These are phyloP conservation scores for Scheffersomyces illinoinensis DNA, from an alignment of 1,139 yeast species.

Conservation along the genomic window DNA sequence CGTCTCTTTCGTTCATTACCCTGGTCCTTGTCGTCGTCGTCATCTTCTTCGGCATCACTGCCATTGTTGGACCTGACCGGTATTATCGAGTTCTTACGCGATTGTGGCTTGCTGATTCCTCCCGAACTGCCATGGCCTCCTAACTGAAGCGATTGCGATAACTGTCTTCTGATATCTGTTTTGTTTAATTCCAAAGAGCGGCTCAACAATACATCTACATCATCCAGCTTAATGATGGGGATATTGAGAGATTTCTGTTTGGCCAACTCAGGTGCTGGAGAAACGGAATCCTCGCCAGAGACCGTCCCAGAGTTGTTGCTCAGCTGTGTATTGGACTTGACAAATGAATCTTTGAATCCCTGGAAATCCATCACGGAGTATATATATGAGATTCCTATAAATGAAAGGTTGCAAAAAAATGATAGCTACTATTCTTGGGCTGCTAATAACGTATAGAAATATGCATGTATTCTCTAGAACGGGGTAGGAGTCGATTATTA, in stretches of 20 bases:
- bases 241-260: constrained; percentile 22
- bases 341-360: constrained; percentile 24
- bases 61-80: constrained; percentile 29
- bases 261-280: constrained; percentile 16
- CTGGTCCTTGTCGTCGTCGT: constrained; percentile 36
- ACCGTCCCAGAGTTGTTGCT: constrained; percentile 17
- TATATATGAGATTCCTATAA: neutral
- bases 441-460: no score
- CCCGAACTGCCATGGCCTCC: constrained; percentile 20
- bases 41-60: constrained; percentile 29
- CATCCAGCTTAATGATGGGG: constrained; percentile 33
- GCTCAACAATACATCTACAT: constrained; percentile 29
- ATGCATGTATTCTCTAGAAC: neutral
- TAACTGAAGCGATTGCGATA: constrained; percentile 42
- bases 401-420: neutral
- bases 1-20: constrained; percentile 68
- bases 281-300: constrained; percentile 17
- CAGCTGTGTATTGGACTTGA: constrained; percentile 14
- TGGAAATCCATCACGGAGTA: constrained; percentile 17
- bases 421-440: neutral
- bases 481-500: neutral
- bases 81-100: constrained; percentile 38
- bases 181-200: constrained; percentile 20
- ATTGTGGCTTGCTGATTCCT: constrained; percentile 44
- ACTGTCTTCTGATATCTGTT: constrained; percentile 40